phyloP scores from a whole-genome alignment of 2,329 filamentous ascomycete genomes.

The Trichoderma sp. region DNA sequence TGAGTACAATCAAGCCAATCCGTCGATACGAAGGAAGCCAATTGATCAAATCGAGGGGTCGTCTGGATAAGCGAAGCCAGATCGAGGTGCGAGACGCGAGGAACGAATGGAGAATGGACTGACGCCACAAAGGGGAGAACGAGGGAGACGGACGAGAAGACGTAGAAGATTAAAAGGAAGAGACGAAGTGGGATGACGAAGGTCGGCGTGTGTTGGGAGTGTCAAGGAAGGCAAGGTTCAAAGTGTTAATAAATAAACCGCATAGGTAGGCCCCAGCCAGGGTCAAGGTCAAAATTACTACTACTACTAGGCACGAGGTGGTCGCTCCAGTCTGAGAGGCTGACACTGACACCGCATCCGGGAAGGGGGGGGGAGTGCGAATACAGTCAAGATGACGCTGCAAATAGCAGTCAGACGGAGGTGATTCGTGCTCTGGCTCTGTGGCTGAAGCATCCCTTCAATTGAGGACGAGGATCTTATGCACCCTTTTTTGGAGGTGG shows the following conservation, averaged over 20 bases:
- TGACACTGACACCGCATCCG: conserved; percentile 28
- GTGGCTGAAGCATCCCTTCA: conserved; percentile 8
- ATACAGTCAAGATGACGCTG: conserved; percentile 6
- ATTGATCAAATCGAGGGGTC: background rate
- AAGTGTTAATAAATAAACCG: conserved; percentile 3
- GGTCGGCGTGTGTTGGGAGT: background rate
- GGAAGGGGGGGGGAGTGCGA: conserved; percentile 13
- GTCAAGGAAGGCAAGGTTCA: background rate
- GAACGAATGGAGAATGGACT: background rate
- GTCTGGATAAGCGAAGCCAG: background rate
- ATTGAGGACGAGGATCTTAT: conserved; percentile 7
- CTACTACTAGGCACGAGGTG: background rate
- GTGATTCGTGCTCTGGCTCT: background rate
- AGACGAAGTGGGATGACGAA: background rate
- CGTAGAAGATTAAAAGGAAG: background rate
- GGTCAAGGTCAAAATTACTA: background rate
- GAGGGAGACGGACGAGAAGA: background rate
- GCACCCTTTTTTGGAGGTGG: conserved; percentile 16
- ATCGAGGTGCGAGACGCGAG: background rate
- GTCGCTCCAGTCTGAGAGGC: conserved; percentile 20
- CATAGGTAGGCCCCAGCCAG: background rate
- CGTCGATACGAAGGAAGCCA: background rate
- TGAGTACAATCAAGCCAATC: background rate
- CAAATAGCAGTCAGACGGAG: background rate
- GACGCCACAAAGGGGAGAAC: too few relatives aligned